Conservation (phyloP, 1,284 basidiomycete species). For the Athelia psychrophila region DNA sequence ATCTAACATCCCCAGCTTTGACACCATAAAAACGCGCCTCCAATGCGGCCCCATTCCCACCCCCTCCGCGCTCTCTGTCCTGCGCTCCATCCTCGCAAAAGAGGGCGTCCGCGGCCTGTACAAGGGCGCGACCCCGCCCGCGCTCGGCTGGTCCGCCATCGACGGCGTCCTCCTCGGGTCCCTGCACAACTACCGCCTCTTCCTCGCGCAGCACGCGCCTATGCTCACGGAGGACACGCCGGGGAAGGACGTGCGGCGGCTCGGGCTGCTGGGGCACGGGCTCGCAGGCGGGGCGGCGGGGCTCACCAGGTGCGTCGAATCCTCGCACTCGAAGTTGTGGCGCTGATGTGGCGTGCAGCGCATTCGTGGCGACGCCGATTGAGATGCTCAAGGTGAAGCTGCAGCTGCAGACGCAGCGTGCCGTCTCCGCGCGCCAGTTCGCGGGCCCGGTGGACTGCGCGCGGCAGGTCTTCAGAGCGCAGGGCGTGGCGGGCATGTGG, state of each 20-base stretch:
- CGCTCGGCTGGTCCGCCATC: slow-evolving; percentile 74
- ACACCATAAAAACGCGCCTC: slow-evolving; percentile 75
- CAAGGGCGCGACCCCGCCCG: slow-evolving; percentile 74
- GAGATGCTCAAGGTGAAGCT: slow-evolving; percentile 78
- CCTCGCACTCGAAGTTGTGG: too few relatives aligned
- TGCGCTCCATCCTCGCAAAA: slow-evolving; percentile 62
- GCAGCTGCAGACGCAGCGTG: slow-evolving; percentile 68
- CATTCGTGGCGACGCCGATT: slow-evolving; percentile 68
- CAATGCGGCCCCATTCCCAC: slow-evolving; percentile 73
- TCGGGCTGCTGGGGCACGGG: slow-evolving; percentile 60
- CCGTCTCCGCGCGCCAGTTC: slow-evolving; percentile 53
- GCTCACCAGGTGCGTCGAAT: slow-evolving; percentile 60
- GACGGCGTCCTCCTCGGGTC: slow-evolving; percentile 77
- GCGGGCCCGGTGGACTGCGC: slow-evolving; percentile 64
- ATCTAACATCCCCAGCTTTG: slow-evolving; percentile 50
- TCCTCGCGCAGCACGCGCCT: slow-evolving; percentile 45
- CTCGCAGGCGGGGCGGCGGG: slow-evolving; percentile 76
- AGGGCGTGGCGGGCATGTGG: slow-evolving; percentile 61
- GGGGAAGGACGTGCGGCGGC: slow-evolving; percentile 39
- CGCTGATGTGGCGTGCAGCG: slow-evolving; percentile 30
- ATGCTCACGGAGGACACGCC: slow-evolving; percentile 48
- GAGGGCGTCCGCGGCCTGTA: slow-evolving; percentile 58
- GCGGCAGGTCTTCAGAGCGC: slow-evolving; percentile 49
- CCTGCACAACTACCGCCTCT: slow-evolving; percentile 70
- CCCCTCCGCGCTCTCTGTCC: slow-evolving; percentile 66